A percentile compares a stretch with the other conserved stretches of the same genome.
Evolutionary conservation across 1,284 basidiomycete genomes (phyloP).

Genomic region (Papiliotrema laurentii): DNA sequence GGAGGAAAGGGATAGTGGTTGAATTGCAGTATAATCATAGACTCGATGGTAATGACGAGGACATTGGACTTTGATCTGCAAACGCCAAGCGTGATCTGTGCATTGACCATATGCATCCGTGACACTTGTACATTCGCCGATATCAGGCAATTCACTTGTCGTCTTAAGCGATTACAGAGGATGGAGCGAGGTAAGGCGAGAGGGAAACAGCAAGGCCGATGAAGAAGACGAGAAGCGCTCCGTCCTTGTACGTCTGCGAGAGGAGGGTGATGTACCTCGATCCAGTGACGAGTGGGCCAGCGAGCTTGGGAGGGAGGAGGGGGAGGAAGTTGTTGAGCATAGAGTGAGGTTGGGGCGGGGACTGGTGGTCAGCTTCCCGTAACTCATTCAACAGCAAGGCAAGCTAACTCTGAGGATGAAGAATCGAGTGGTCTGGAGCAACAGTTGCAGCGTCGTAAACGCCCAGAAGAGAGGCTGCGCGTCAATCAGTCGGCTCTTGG

Average conservation of each 20-base stretch:
- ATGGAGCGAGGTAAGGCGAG: slow-evolving; percentile 2
- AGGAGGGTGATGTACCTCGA: slow-evolving; percentile 37
- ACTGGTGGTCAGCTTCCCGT: slow-evolving; percentile 12
- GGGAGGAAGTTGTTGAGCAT: slow-evolving; percentile 44
- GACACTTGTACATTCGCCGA: not conserved
- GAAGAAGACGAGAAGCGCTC: slow-evolving; percentile 39
- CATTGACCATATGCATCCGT: no score
- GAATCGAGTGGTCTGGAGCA: slow-evolving; percentile 45
- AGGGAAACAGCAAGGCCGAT: slow-evolving; percentile 25
- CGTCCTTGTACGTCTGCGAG: slow-evolving; percentile 43
- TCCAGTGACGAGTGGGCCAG: slow-evolving; percentile 33
- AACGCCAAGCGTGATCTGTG: no score
- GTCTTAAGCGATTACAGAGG: not conserved
- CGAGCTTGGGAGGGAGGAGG: slow-evolving; percentile 40
- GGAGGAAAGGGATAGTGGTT: not conserved
- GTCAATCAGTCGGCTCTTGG: no score
- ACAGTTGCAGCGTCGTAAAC: slow-evolving; percentile 42
- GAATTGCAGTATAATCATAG: not conserved
- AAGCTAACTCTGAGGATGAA: slow-evolving; percentile 36
- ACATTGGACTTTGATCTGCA: not conserved
- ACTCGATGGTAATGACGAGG: no score
- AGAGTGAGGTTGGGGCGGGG: slow-evolving; percentile 40
- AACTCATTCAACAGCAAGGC: not conserved
- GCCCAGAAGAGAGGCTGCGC: slow-evolving; percentile 48
- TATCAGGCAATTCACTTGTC: not conserved